These are phyloP conservation scores for Hyphodiscus hymeniophilus DNA, from an alignment of 495 filamentous ascomycete genomes.

Conservation along the genomic window DNA sequence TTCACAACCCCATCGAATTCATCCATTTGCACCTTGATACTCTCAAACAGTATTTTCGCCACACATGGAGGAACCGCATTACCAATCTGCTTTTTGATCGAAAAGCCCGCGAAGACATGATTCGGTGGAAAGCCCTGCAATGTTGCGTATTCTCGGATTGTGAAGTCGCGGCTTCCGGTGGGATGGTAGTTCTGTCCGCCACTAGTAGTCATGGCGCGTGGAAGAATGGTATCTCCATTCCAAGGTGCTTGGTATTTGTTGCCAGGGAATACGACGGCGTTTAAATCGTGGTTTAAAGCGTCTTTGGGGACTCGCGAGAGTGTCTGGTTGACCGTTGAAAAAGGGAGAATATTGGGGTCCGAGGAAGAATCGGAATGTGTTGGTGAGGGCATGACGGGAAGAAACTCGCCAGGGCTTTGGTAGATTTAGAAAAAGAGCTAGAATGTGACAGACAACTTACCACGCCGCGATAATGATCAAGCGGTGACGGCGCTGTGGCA, in stretches of 20 bases:
- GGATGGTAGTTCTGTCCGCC: conserved; percentile 68
- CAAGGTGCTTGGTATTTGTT: conserved; percentile 25
- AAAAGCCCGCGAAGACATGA: conserved; percentile 48
- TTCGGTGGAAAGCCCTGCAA: conserved; percentile 65
- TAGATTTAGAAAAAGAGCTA: conserved; percentile 3
- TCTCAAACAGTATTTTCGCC: conserved; percentile 49
- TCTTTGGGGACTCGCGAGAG: conserved; percentile 31
- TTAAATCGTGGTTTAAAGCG: conserved; percentile 37
- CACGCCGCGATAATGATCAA: conserved; percentile 74
- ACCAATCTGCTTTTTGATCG: conserved; percentile 59
- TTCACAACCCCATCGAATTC: conserved; percentile 40
- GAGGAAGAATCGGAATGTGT: conserved; percentile 47
- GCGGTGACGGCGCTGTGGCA: conserved; percentile 51
- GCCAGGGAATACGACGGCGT: conserved; percentile 11
- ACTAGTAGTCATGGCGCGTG: conserved; percentile 57
- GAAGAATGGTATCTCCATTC: conserved; percentile 42
- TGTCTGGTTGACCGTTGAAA: conserved; percentile 35
- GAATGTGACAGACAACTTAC: conserved; percentile 32
- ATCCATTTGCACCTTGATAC: conserved; percentile 49
- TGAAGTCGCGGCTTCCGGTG: conserved; percentile 57
- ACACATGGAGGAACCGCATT: conserved; percentile 75
- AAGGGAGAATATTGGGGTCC: conserved; percentile 25
- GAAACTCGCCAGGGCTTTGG: conserved; percentile 61
- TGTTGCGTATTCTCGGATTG: conserved; percentile 62
- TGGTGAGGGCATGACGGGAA: conserved; percentile 59